Evolutionary conservation across 768 basidiomycete genomes (phyloP).

Genomic region (Xerocomellus intermedius): DNA sequence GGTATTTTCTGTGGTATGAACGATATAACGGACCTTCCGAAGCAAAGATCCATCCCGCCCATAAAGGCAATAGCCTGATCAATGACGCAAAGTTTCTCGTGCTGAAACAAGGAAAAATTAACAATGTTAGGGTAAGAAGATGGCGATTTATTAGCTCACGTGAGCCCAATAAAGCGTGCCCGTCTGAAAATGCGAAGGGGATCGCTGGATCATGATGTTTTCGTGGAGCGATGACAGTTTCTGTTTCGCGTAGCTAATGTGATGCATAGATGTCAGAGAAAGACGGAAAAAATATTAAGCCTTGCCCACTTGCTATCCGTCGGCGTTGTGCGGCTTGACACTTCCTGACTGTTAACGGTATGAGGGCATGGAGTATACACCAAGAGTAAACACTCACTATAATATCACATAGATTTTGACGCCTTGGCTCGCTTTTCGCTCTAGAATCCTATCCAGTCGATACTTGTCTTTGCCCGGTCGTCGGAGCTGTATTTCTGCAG

Average conservation of each 20-base stretch:
- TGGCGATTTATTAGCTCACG: constrained; percentile 44
- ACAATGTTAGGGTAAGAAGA: not conserved
- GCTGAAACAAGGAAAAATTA: constrained; percentile 43
- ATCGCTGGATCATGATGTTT: constrained; percentile 95
- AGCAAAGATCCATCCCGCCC: constrained; percentile 95
- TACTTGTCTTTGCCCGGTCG: constrained; percentile 84
- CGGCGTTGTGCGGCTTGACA: constrained; percentile 91
- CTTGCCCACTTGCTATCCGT: constrained; percentile 81
- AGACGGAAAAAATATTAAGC: not conserved
- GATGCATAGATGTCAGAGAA: constrained; percentile 6
- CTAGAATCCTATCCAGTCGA: constrained; percentile 80
- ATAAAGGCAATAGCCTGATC: constrained; percentile 97
- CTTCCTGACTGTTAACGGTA: constrained; percentile 69
- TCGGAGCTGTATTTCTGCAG: constrained; percentile 76
- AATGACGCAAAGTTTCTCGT: constrained; percentile 97
- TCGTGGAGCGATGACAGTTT: constrained; percentile 74
- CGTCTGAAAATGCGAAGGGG: constrained; percentile 95
- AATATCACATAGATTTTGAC: constrained; percentile 95
- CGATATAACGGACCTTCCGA: constrained; percentile 58
- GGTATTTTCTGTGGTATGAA: not conserved
- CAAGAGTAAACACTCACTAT: constrained; percentile 55
- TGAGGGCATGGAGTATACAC: not conserved
- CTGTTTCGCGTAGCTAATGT: constrained; percentile 81
- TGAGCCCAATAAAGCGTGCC: constrained; percentile 99
- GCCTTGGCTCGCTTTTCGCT: constrained; percentile 91